These are phyloP conservation scores for Metschnikowia dekortorum DNA, from an alignment of 805 yeast species.

Conservation along the genomic window DNA sequence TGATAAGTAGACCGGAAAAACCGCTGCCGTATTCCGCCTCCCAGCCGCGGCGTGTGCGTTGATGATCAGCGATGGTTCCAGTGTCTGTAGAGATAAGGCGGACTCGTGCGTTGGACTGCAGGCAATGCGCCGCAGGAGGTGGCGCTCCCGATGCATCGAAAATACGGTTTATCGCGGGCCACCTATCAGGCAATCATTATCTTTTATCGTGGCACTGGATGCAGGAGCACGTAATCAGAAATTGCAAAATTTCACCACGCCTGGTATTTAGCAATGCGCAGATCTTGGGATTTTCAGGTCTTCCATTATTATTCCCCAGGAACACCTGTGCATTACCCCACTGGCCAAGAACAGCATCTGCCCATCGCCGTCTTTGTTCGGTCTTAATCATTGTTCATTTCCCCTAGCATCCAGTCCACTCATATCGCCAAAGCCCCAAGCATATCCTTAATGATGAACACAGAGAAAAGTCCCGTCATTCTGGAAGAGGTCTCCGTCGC, in stretches of 20 bases:
- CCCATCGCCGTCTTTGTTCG: too few relatives aligned
- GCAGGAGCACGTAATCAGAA: background rate
- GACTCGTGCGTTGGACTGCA: background rate
- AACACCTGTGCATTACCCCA: too few relatives aligned
- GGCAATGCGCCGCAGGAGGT: background rate
- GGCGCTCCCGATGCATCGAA: background rate
- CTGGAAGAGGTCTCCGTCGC: constrained; percentile 7
- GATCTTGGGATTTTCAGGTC: background rate
- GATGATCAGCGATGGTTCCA: background rate
- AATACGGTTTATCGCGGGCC: background rate
- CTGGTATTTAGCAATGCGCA: background rate
- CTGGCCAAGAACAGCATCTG: too few relatives aligned
- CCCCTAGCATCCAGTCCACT: too few relatives aligned
- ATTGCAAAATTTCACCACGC: background rate
- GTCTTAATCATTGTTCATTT: too few relatives aligned
- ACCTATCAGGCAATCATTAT: background rate
- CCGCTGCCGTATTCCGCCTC: too few relatives aligned
- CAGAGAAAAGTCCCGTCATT: constrained; percentile 1
- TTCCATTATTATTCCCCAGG: too few relatives aligned
- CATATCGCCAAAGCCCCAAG: too few relatives aligned
- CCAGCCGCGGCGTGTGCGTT: background rate
- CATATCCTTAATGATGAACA: background rate
- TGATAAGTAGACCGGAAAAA: too few relatives aligned
- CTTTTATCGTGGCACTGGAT: background rate
- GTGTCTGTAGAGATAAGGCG: background rate